Evolutionary conservation across 75 land plant species (phyloP).

Genomic region (Sequoiadendron giganteum): DNA sequence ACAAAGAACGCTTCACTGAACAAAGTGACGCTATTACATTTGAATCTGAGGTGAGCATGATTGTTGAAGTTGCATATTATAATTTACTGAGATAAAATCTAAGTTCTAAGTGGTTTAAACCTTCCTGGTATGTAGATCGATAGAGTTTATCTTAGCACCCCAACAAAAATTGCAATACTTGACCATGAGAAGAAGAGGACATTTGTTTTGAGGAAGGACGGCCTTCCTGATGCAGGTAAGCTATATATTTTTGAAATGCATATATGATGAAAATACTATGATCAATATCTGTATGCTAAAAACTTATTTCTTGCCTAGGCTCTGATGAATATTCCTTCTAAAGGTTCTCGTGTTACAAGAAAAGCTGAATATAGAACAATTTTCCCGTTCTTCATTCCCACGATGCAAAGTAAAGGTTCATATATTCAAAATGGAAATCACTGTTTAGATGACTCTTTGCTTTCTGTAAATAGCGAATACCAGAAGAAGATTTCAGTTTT

Average conservation of each 20-base stretch:
- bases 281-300: background rate
- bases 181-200: constrained; percentile 87
- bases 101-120: background rate
- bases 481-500: background rate
- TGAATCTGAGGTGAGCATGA: constrained; percentile 29
- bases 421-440: background rate
- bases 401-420: background rate
- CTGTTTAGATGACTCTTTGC: background rate
- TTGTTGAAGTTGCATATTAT: background rate
- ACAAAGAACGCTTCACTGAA: constrained; percentile 28
- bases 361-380: background rate
- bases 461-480: background rate
- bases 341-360: background rate
- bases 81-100: background rate
- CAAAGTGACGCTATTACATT: constrained; percentile 36
- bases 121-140: constrained; percentile 41
- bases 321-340: background rate
- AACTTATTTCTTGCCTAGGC: background rate
- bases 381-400: background rate
- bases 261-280: background rate
- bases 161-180: constrained; percentile 79
- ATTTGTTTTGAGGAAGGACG: constrained; percentile 76
- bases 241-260: background rate
- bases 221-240: constrained; percentile 87
- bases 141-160: constrained; percentile 75